Base-by-base conservation (phyloP, 805 yeast genomes). In the Candida saitoana region DNA sequence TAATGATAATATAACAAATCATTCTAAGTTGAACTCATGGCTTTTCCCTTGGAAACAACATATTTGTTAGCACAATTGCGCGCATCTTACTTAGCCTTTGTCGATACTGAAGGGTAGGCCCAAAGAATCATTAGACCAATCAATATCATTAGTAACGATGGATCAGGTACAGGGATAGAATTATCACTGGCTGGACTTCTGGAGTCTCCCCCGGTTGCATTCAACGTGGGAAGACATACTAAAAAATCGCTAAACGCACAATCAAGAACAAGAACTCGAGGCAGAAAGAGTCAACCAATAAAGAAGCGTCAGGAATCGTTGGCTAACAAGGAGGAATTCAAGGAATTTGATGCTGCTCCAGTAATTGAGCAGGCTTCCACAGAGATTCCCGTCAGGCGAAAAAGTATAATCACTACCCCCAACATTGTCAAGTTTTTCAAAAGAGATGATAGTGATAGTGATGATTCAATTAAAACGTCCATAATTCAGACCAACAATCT, bases 11-110 rank as follows among this genome's bases (percentile, higher is more conserved):
- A 22, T 22, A 22, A 22, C 27, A 22, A 22, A 6, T 11, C 6
- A 22, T n/a, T n/a, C 27, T 6, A 8, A 8, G 32, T 6, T 29
- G 32, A 29, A 35, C 15, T n/a, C 4, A 68, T 69, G 74, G 65
- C 73, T 19, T 60, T 67, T 38, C 69, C 72, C 3, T 53, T 59
- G 18, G 69, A 64, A 25, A 53, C 57, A 5, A 45, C 56, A 15
- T 60, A 57, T 15, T 40, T 67, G 38, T 45, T 69, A 33, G 55
- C 59, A 2, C 61, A 60, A 31, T 45, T 65, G 29, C 48, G 69
- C 30, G 51, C 57, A 15, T 49, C 65, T 2, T 61, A 56, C 42
- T 40, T 57, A 3, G 52, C 60, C 0, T 44, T 49, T 34, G 54
- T 49, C 15, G 61, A 59, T 30, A 48, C 51, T 18, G 59, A 53